Evolutionary conservation across 805 yeast genomes (phyloP).

Genomic region (Metschnikowia similis): DNA sequence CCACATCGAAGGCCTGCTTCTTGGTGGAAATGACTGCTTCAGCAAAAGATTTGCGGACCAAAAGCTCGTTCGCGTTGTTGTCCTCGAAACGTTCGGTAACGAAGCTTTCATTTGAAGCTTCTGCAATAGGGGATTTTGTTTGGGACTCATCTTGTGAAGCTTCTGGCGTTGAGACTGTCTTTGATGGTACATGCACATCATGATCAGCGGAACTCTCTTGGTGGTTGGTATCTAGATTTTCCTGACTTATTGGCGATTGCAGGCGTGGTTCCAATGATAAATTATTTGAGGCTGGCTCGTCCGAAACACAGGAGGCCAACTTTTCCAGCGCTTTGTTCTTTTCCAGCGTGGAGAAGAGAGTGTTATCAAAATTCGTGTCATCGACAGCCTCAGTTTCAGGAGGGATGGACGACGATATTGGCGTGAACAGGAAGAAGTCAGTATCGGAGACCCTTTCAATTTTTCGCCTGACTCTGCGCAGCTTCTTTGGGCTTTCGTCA

Average conservation of each 20-base stretch:
- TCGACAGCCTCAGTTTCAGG: neutral
- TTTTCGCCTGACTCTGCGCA: constrained; percentile 27
- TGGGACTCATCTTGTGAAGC: neutral
- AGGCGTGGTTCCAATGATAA: neutral
- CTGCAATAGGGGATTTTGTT: neutral
- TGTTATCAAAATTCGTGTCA: neutral
- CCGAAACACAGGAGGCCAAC: neutral
- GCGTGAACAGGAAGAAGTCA: constrained; percentile 31
- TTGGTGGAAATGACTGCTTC: constrained; percentile 3
- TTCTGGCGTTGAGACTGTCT: neutral
- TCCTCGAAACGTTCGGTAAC: neutral
- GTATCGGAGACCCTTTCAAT: constrained; percentile 30
- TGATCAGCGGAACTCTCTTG: neutral
- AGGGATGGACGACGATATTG: constrained; percentile 4
- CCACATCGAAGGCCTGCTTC: neutral
- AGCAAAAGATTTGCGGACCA: neutral
- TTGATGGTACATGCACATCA: neutral
- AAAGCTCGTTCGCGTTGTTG: neutral
- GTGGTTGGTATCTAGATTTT: neutral
- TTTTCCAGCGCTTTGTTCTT: neutral
- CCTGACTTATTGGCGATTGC: neutral
- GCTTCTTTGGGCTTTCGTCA: constrained; percentile 4
- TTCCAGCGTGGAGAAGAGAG: neutral
- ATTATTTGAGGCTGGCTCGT: neutral
- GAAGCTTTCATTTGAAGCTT: neutral